Conservation (phyloP, 148 eudicot genomes). For the Rhododendron vialii region DNA sequence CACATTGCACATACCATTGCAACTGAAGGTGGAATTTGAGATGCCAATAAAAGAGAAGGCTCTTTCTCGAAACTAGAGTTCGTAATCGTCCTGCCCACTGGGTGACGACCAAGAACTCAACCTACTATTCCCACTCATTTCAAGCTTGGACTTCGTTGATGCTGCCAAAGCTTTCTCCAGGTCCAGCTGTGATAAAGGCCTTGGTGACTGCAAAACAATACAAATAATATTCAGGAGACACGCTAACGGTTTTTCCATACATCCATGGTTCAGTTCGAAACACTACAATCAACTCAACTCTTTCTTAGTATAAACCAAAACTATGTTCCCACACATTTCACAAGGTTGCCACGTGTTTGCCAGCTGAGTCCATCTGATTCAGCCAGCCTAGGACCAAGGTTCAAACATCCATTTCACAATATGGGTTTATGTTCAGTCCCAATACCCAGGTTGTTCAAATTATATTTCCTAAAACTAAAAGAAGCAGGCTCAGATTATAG, state of each 20-base stretch:
- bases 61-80: neutral
- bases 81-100: neutral
- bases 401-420: neutral
- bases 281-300: neutral
- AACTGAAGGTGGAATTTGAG: neutral
- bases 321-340: neutral
- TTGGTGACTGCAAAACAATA: conserved; percentile 3
- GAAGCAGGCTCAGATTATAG: neutral
- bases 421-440: neutral
- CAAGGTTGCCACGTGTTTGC: neutral
- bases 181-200: conserved; percentile 15
- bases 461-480: neutral
- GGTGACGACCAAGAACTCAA: conserved; percentile 13
- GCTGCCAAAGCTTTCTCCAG: conserved; percentile 11
- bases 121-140: neutral
- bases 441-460: neutral
- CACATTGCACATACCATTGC: no score
- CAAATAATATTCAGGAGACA: neutral
- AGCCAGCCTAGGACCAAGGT: neutral
- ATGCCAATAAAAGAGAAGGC: neutral
- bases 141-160: neutral
- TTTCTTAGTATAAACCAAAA: neutral
- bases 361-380: neutral
- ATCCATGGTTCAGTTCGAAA: neutral
- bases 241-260: neutral